A percentile compares a stretch with the other conserved stretches of the same genome.
phyloP scores from a whole-genome alignment of 208 protist genomes.

The Zelonia costaricensis region DNA sequence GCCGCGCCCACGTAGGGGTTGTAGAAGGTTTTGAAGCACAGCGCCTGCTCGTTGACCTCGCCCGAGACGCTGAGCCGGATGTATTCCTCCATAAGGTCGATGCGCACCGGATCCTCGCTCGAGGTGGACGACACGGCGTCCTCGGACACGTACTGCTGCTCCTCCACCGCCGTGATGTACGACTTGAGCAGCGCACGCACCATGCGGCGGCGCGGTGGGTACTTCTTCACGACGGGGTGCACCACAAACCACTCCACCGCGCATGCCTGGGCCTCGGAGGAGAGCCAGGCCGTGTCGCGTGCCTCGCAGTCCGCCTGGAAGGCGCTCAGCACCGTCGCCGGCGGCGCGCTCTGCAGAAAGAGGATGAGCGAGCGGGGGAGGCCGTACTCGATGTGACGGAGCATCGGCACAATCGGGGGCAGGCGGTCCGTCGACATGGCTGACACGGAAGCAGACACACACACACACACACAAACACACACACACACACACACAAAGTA shows the following conservation, averaged over 20 bases:
- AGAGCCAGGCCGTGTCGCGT: conserved; percentile 58
- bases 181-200: conserved; percentile 61
- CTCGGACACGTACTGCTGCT: conserved; percentile 29
- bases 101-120: conserved; percentile 42
- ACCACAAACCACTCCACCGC: conserved; percentile 55
- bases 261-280: conserved; percentile 41
- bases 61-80: conserved; percentile 40
- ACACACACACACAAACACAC: background rate
- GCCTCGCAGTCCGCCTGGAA: conserved; percentile 64
- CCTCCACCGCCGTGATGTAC: conserved; percentile 66
- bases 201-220: conserved; percentile 54
- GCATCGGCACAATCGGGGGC: conserved; percentile 3
- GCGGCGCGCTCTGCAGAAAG: conserved; percentile 67
- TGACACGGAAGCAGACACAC: background rate
- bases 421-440: conserved; percentile 3
- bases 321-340: conserved; percentile 51
- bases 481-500: background rate
- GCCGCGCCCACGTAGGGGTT: conserved; percentile 31
- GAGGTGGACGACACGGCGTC: background rate
- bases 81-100: conserved; percentile 65
- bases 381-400: conserved; percentile 9
- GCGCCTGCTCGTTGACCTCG: conserved; percentile 8
- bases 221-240: conserved; percentile 53
- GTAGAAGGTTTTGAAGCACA: conserved; percentile 81
- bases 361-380: conserved; percentile 62